A percentile compares a stretch with the other conserved stretches of the same genome.
These are phyloP conservation scores for Clarireedia homoeocarpa DNA, from an alignment of 2,329 filamentous ascomycete species.

Conservation along the genomic window DNA sequence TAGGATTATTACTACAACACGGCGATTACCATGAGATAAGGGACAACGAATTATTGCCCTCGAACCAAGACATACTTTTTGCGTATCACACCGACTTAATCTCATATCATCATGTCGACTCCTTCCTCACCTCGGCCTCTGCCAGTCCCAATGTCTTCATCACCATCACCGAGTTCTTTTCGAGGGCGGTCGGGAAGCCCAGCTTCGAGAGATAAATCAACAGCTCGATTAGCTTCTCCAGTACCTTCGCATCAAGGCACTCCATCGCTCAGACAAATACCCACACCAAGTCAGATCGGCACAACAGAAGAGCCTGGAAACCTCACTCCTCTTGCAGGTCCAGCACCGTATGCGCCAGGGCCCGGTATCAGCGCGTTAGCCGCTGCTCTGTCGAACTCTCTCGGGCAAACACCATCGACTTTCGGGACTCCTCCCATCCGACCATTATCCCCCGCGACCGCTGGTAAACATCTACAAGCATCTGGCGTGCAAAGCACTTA, in stretches of 20 bases:
- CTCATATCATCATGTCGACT: conserved; percentile 26
- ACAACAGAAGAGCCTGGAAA: conserved; percentile 32
- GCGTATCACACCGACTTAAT: conserved; percentile 3
- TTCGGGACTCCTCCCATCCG: conserved; percentile 57
- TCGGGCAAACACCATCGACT: conserved; percentile 61
- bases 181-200: conserved; percentile 31
- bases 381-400: conserved; percentile 71
- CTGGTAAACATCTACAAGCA: conserved; percentile 31
- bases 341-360: conserved; percentile 53
- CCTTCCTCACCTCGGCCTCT: conserved; percentile 31
- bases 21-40: conserved; percentile 11
- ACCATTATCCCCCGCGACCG: conserved; percentile 48
- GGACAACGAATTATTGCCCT: background rate
- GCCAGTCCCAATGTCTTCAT: conserved; percentile 38
- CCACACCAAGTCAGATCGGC: conserved; percentile 36
- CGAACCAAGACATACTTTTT: background rate
- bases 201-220: conserved; percentile 44
- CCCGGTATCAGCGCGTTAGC: conserved; percentile 84
- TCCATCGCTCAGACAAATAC: conserved; percentile 41
- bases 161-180: conserved; percentile 28
- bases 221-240: conserved; percentile 53
- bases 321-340: conserved; percentile 48
- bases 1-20: conserved; percentile 1
- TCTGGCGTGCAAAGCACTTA: conserved; percentile 61
- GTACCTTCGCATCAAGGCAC: conserved; percentile 40